Base-by-base conservation (phyloP, 2,329 filamentous ascomycete genomes). In the Fusarium albosuccineum region DNA sequence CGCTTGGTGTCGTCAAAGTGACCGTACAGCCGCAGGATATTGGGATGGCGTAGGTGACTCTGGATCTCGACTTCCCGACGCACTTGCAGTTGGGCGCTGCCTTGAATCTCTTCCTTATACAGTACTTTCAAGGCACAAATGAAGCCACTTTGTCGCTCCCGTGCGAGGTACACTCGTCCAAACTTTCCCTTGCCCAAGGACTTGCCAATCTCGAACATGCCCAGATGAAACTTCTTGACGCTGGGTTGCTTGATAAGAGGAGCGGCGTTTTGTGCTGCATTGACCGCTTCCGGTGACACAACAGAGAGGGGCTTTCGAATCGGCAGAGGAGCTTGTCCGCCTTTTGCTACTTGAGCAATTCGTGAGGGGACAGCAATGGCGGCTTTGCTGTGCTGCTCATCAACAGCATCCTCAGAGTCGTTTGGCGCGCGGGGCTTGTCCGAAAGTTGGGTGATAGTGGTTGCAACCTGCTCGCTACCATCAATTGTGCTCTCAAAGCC, bases 141-240 rank as follows among this genome's bases (percentile, higher is more conserved):
- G 75, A 91, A 92, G 60, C 88, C 88, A 2, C 86, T 87, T 5
- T 82, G 83, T 41, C 88, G 85, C 74, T 92, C 89, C 52, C 89
- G 87, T 45, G 89, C 90, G 13, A 92, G 85, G 69, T 92, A 92
- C 1, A 92, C 90, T 52, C 90, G 85, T 1, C 90, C 90, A 71
- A 92, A 92, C 71, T 92, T 92, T 60, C 90, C 90, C 75, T 92
- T 92, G 26, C 90, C 90, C 1, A 92, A 80, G 1, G 90, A 89
- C 67, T 90, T 90, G 40, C 90, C 90, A 59, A 92, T 92, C 71
- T 92, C 90, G 75, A 92, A 92, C 89, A 92, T 91, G 72, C 89
- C 89, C 2, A 68, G 52, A 26, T 68, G 65, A 7, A 68, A 42
- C 5, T 45, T 14, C 46, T 57, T 54, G 33, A 39, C 6, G 41